A percentile compares a stretch with the other conserved stretches of the same genome.
Conservation (phyloP, 768 basidiomycete species). For the Trametes meyenii region DNA sequence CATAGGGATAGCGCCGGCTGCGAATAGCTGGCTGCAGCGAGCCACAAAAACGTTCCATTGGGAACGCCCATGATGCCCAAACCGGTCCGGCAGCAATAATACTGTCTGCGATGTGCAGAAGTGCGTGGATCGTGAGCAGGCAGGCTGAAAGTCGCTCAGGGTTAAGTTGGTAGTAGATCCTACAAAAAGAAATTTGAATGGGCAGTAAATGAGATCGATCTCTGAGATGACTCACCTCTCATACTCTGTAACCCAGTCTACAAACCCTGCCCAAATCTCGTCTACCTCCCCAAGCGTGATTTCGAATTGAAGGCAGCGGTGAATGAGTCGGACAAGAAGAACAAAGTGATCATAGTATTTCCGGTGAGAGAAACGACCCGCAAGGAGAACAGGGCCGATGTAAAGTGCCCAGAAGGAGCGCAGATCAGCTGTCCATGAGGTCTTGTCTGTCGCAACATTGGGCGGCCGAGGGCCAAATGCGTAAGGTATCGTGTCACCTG, state of each 20-base stretch:
- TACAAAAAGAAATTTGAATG: background rate
- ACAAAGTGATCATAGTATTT: slow-evolving; percentile 48
- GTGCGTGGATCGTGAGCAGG: slow-evolving; percentile 36
- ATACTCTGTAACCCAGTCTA: slow-evolving; percentile 41
- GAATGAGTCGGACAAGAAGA: slow-evolving; percentile 41
- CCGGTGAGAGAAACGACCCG: slow-evolving; percentile 33
- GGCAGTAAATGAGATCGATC: no score
- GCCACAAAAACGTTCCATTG: no score
- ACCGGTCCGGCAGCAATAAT: slow-evolving; percentile 29
- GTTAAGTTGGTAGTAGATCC: slow-evolving; percentile 35
- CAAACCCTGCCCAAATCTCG: slow-evolving; percentile 35
- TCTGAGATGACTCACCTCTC: slow-evolving; percentile 45
- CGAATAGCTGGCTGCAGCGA: slow-evolving; percentile 24
- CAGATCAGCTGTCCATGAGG: slow-evolving; percentile 40
- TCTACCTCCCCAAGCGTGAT: slow-evolving; percentile 33
- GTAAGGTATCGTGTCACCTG: slow-evolving; percentile 42
- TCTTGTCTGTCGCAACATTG: slow-evolving; percentile 35
- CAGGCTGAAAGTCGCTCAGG: slow-evolving; percentile 32
- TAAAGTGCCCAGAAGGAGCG: slow-evolving; percentile 45
- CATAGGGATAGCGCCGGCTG: slow-evolving; percentile 26
- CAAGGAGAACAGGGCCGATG: slow-evolving; percentile 43
- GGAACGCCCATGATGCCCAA: slow-evolving; percentile 35
- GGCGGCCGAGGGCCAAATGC: slow-evolving; percentile 40
- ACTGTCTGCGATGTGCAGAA: slow-evolving; percentile 35
- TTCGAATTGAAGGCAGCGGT: slow-evolving; percentile 41